These are phyloP conservation scores for Vicia villosa DNA, from an alignment of 306 rosid species.

Conservation along the genomic window DNA sequence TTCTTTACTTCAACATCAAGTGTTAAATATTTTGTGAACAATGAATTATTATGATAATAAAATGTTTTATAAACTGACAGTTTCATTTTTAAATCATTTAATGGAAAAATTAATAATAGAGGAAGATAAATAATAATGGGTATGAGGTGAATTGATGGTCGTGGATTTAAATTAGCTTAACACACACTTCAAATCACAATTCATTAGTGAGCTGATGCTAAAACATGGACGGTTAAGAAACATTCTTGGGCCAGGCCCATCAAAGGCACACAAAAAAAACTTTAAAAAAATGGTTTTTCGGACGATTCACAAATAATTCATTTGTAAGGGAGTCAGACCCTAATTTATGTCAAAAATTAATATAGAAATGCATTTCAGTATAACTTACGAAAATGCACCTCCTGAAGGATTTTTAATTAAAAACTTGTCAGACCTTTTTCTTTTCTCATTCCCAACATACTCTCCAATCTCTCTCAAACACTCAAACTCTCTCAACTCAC, in stretches of 20 bases:
- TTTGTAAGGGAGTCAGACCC: too few relatives aligned
- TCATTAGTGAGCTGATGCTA: background rate
- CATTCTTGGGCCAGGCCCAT: background rate
- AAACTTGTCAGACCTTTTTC: too few relatives aligned
- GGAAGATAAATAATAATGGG: background rate
- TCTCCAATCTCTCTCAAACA: too few relatives aligned
- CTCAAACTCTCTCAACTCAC: too few relatives aligned
- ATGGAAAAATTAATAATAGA: too few relatives aligned
- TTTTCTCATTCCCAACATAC: too few relatives aligned
- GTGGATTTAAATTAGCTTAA: too few relatives aligned
- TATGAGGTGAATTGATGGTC: background rate
- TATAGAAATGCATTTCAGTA: background rate
- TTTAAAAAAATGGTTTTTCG: too few relatives aligned
- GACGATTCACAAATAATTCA: too few relatives aligned
- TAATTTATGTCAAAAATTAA: too few relatives aligned
- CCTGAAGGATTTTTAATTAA: too few relatives aligned
- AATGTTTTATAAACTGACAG: background rate
- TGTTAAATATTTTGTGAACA: background rate
- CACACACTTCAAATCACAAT: too few relatives aligned
- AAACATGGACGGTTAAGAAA: background rate
- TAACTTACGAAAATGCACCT: background rate
- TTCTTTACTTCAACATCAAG: constrained; percentile 2
- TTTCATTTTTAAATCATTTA: background rate
- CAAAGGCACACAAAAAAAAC: background rate
- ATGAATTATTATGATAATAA: background rate